A percentile compares a stretch with the other conserved stretches of the same genome.
phyloP scores from a whole-genome alignment of 768 basidiomycete species.

The Tephrocybe sp. region DNA sequence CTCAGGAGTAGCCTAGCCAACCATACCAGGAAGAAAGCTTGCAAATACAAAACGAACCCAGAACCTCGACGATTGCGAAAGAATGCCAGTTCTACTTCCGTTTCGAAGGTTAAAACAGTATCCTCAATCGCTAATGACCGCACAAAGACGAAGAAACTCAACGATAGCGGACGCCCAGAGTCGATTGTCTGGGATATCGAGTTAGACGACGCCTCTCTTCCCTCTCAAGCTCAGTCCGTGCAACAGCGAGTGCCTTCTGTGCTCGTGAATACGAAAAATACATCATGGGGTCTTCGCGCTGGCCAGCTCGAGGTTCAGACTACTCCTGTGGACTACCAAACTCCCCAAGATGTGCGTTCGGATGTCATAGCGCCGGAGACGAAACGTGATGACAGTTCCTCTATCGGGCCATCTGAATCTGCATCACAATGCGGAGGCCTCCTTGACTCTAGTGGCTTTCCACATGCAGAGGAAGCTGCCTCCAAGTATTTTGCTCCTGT shows the following conservation, averaged over 20 bases:
- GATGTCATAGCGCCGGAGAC: neutral
- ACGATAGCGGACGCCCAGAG: constrained; percentile 10
- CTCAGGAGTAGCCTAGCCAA: neutral
- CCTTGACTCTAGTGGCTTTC: neutral
- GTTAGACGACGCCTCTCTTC: constrained; percentile 28
- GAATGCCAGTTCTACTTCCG: neutral
- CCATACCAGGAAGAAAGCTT: neutral
- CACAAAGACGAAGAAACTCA: neutral
- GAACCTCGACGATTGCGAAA: neutral
- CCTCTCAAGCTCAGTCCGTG: constrained; percentile 9
- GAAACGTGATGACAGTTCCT: constrained; percentile 16
- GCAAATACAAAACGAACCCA: neutral
- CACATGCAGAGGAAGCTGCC: neutral
- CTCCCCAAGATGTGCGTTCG: neutral
- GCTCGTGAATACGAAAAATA: constrained; percentile 33
- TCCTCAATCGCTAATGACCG: neutral
- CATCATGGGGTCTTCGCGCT: neutral
- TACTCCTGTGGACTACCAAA: neutral
- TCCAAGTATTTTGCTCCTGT: constrained; percentile 14
- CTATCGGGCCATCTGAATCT: constrained; percentile 51
- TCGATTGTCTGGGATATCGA: constrained; percentile 65
- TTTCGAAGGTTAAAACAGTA: neutral
- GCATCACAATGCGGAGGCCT: constrained; percentile 41
- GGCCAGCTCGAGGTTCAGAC: neutral
- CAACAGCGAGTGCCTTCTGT: constrained; percentile 22